Evolutionary conservation across 345 rosid species (phyloP).

Genomic region (Atalantia buxifolia): DNA sequence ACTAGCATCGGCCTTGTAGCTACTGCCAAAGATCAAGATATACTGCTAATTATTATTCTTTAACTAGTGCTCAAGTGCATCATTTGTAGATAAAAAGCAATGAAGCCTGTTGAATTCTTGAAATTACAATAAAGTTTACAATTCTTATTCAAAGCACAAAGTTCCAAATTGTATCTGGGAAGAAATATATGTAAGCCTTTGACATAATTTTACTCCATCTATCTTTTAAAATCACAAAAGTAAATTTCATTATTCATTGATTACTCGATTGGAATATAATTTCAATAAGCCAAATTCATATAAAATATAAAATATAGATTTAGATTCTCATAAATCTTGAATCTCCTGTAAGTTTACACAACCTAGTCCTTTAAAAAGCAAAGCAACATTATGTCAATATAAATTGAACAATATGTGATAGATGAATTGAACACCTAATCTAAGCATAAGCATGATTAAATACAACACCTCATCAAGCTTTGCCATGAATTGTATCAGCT

Average conservation of each 20-base stretch:
- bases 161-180: not conserved
- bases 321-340: slow-evolving; percentile 65
- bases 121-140: not conserved
- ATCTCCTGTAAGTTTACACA: too few relatives aligned
- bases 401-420: not conserved
- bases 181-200: too few relatives aligned
- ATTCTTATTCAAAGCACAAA: not conserved
- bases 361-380: slow-evolving; percentile 12
- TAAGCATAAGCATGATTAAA: not conserved
- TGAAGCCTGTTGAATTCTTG: not conserved
- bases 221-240: too few relatives aligned
- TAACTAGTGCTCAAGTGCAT: not conserved
- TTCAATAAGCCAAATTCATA: too few relatives aligned
- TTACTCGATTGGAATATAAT: too few relatives aligned
- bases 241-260: too few relatives aligned
- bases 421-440: not conserved
- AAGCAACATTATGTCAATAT: not conserved
- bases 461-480: slow-evolving; percentile 69
- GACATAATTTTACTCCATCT: too few relatives aligned
- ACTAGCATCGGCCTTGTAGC: slow-evolving; percentile 96
- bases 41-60: slow-evolving; percentile 13
- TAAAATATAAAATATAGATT: too few relatives aligned
- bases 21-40: slow-evolving; percentile 51
- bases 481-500: too few relatives aligned
- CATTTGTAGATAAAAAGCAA: not conserved